Conservation (phyloP, 208 protist species). For the Leishmania amazonensis region DNA sequence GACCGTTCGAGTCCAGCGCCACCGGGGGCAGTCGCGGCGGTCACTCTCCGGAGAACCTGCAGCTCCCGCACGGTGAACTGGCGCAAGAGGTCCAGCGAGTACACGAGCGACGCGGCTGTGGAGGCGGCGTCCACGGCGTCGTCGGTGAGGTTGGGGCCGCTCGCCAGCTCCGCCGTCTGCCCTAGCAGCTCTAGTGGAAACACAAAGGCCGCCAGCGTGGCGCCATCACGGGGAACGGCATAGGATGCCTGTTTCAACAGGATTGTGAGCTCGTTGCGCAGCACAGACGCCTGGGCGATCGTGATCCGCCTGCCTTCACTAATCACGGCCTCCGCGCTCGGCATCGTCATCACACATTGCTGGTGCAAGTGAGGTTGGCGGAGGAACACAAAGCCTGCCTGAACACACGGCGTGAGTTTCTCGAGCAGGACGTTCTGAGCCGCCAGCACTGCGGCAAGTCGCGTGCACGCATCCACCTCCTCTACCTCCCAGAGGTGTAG, state of each 20-base stretch:
- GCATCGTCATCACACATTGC: slow-evolving; percentile 22
- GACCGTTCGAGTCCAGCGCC: slow-evolving; percentile 17
- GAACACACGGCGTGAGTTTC: slow-evolving; percentile 43
- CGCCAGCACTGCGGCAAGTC: slow-evolving; percentile 40
- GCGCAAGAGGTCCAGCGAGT: slow-evolving; percentile 59
- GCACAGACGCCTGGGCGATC: slow-evolving; percentile 19
- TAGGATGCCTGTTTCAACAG: slow-evolving; percentile 20
- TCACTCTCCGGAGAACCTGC: slow-evolving; percentile 48
- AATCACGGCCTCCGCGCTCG: background rate
- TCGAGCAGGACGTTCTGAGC: slow-evolving; percentile 36
- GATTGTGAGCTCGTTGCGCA: slow-evolving; percentile 25
- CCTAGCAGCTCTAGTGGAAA: slow-evolving; percentile 25
- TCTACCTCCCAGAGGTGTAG: slow-evolving; percentile 62
- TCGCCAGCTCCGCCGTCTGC: background rate
- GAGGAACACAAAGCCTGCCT: slow-evolving; percentile 48
- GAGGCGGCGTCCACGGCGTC: background rate
- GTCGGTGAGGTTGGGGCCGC: background rate
- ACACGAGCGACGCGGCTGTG: slow-evolving; percentile 7
- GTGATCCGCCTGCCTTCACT: slow-evolving; percentile 22
- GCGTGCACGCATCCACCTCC: slow-evolving; percentile 56
- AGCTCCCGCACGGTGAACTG: slow-evolving; percentile 67
- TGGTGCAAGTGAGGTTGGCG: slow-evolving; percentile 24
- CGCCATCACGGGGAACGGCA: slow-evolving; percentile 25
- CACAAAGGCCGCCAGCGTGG: slow-evolving; percentile 24
- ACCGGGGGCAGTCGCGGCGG: slow-evolving; percentile 1